Evolutionary conservation across 768 basidiomycete species (phyloP).

Genomic region (Mycena metata): DNA sequence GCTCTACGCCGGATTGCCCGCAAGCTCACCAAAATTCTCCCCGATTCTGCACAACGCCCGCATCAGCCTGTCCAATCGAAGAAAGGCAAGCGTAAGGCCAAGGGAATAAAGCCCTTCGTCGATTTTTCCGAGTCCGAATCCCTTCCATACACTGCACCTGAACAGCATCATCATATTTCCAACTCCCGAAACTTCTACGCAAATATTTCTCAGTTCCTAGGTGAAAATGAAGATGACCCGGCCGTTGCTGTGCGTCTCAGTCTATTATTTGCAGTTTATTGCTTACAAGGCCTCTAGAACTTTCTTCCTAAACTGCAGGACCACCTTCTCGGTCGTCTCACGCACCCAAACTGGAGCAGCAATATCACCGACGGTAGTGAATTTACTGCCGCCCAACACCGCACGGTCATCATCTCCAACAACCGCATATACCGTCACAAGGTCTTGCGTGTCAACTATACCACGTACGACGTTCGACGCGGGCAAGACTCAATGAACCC

Average conservation of each 20-base stretch:
- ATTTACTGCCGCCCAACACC: no score
- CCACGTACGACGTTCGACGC: no score
- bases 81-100: not conserved
- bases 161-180: constrained; percentile 34
- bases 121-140: constrained; percentile 21
- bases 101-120: not conserved
- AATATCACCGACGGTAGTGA: no score
- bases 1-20: not conserved
- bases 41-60: not conserved
- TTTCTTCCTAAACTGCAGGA: constrained; percentile 38
- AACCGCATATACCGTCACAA: no score
- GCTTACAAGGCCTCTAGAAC: no score
- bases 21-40: not conserved
- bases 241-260: not conserved
- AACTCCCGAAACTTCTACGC: constrained; percentile 17
- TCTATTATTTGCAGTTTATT: no score
- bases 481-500: no score
- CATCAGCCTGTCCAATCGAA: no score
- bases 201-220: constrained; percentile 15
- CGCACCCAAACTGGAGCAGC: constrained; percentile 22
- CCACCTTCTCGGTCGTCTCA: constrained; percentile 29
- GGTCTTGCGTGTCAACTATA: no score
- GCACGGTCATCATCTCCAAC: no score
- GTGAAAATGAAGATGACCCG: constrained; percentile 4
- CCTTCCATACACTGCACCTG: constrained; percentile 25